Conservation (phyloP, 805 yeast genomes). For the baker's yeast (Saccharomyces cerevisiae) region DNA sequence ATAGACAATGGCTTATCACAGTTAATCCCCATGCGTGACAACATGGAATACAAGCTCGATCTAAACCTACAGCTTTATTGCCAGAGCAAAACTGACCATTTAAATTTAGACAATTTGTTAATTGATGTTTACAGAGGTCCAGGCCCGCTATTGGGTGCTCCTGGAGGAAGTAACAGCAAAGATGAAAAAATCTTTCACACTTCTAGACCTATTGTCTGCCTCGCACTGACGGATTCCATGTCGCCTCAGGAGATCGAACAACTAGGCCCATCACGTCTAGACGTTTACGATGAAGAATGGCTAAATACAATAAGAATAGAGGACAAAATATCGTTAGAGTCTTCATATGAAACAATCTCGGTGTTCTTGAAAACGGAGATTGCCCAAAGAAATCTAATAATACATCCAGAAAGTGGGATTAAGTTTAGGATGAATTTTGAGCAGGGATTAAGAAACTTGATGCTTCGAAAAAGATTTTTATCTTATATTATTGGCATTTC, state of each 20-base stretch:
- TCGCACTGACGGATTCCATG: constrained; percentile 6
- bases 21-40: constrained; percentile 15
- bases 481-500: constrained; percentile 20
- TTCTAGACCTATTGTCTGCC: constrained; percentile 10
- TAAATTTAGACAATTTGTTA: neutral
- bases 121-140: neutral
- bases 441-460: constrained; percentile 26
- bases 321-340: constrained; percentile 9
- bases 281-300: constrained; percentile 17
- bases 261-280: constrained; percentile 10
- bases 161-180: neutral
- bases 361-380: neutral
- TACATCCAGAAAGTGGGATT: constrained; percentile 16
- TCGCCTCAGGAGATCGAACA: constrained; percentile 7
- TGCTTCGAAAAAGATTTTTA: constrained; percentile 19
- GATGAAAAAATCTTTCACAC: constrained; percentile 5
- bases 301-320: constrained; percentile 14
- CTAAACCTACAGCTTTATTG: constrained; percentile 21
- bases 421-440: constrained; percentile 20
- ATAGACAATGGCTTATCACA: constrained; percentile 21
- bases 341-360: neutral
- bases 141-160: neutral
- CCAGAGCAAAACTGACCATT: neutral
- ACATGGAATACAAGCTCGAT: constrained; percentile 21
- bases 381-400: constrained; percentile 5